Evolutionary conservation across 1,284 basidiomycete species (phyloP).

Genomic region (Cutaneotrichosporon dermatis): DNA sequence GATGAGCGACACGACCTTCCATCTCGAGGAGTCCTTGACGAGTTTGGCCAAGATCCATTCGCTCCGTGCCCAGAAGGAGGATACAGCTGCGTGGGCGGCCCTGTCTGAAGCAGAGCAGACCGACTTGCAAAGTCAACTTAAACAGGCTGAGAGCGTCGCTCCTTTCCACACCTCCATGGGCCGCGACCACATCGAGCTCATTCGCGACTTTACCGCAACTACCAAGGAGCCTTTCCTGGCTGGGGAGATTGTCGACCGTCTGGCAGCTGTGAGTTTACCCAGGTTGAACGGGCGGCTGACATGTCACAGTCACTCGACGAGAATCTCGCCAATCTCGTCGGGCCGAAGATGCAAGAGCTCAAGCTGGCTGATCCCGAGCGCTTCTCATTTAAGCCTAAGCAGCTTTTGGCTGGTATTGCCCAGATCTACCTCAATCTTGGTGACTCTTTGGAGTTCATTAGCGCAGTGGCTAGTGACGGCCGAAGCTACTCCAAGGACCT

Average conservation of each 20-base stretch:
- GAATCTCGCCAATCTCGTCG: slow-evolving; percentile 84
- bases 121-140: slow-evolving; percentile 73
- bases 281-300: no score
- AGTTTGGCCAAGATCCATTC: slow-evolving; percentile 83
- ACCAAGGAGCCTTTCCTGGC: slow-evolving; percentile 91
- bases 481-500: slow-evolving; percentile 81
- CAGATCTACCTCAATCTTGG: slow-evolving; percentile 89
- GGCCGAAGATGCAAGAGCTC: slow-evolving; percentile 68
- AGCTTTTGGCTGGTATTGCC: slow-evolving; percentile 78
- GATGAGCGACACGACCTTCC: slow-evolving; percentile 98
- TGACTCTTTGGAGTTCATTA: slow-evolving; percentile 72
- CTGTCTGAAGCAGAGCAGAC: slow-evolving; percentile 67
- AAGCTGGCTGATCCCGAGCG: slow-evolving; percentile 83
- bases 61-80: slow-evolving; percentile 79
- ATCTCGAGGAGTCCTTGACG: slow-evolving; percentile 92
- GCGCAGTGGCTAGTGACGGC: slow-evolving; percentile 86
- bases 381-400: slow-evolving; percentile 81
- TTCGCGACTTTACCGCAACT: slow-evolving; percentile 88
- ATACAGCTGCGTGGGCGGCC: slow-evolving; percentile 64
- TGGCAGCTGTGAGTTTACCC: slow-evolving; percentile 75
- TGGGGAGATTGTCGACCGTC: slow-evolving; percentile 89
- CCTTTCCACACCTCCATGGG: slow-evolving; percentile 82
- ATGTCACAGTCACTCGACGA: slow-evolving; percentile 63
- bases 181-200: slow-evolving; percentile 77
- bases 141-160: slow-evolving; percentile 73